A percentile compares a stretch with the other conserved stretches of the same genome.
Evolutionary conservation across 1,139 yeast species (phyloP).

Genomic region (Chernovozyma aurita): DNA sequence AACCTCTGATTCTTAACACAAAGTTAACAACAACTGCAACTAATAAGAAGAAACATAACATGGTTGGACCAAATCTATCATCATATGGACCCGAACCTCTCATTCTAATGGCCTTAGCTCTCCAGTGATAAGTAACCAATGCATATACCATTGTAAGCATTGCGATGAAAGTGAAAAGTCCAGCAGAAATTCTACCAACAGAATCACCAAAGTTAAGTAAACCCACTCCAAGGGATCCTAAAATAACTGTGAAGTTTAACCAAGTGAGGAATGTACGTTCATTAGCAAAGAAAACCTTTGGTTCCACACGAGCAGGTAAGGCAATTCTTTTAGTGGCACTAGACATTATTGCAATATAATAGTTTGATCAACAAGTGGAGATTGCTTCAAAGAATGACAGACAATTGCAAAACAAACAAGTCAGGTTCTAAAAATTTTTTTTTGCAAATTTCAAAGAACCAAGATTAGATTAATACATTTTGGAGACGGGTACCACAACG

Average conservation of each 20-base stretch:
- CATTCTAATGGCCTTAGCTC: slow-evolving; percentile 96
- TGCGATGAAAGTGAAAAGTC: slow-evolving; percentile 87
- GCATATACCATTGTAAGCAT: slow-evolving; percentile 98
- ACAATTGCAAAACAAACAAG: background rate
- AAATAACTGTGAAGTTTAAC: slow-evolving; percentile 95
- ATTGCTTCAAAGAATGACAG: background rate
- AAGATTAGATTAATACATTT: no score
- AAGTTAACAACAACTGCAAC: slow-evolving; percentile 93
- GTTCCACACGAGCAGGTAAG: slow-evolving; percentile 95
- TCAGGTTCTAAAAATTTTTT: background rate
- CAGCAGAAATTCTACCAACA: slow-evolving; percentile 89
- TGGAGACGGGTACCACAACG: no score
- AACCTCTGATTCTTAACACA: slow-evolving; percentile 69
- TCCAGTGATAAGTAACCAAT: slow-evolving; percentile 94
- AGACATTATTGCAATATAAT: slow-evolving; percentile 15
- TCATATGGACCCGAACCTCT: slow-evolving; percentile 98
- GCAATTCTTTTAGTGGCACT: slow-evolving; percentile 75
- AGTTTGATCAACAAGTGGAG: background rate
- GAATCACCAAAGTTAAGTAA: slow-evolving; percentile 93
- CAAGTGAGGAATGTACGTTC: slow-evolving; percentile 97
- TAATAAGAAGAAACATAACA: slow-evolving; percentile 88
- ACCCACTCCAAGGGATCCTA: slow-evolving; percentile 96
- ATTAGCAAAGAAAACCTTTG: slow-evolving; percentile 96
- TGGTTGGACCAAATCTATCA: slow-evolving; percentile 98
- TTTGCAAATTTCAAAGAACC: no score